These are phyloP conservation scores for Ophiostoma triangulosporum DNA, from an alignment of 2,329 filamentous ascomycete genomes.

Conservation along the genomic window DNA sequence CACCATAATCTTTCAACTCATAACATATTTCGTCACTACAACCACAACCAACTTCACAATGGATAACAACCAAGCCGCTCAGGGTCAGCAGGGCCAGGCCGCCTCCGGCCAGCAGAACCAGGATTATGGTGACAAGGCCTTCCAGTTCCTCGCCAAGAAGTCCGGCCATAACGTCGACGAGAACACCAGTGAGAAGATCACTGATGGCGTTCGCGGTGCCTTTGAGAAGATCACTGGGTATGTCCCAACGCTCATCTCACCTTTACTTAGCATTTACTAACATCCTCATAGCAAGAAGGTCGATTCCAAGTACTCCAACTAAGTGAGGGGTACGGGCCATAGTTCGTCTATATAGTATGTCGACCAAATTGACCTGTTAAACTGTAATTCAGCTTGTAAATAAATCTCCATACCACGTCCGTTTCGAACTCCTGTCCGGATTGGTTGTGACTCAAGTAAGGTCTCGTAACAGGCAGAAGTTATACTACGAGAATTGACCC, in stretches of 20 bases:
- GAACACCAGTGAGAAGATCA: conserved; percentile 21
- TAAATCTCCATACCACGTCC: no score
- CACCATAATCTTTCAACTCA: neutral
- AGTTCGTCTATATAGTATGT: no score
- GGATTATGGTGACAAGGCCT: conserved; percentile 19
- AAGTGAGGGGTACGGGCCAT: neutral
- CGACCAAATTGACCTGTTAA: no score
- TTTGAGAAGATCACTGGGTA: conserved; percentile 29
- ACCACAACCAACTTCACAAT: neutral
- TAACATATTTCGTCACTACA: neutral
- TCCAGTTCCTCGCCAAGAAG: conserved; percentile 17
- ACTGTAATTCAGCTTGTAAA: no score
- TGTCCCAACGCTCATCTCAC: no score
- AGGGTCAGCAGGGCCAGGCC: neutral
- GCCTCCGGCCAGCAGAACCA: conserved; percentile 5
- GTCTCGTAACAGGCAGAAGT: no score
- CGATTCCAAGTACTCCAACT: conserved; percentile 21
- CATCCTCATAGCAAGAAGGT: conserved; percentile 22
- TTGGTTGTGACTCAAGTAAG: no score
- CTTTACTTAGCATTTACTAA: no score
- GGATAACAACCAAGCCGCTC: conserved; percentile 4
- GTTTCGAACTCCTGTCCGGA: no score
- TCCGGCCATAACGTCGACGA: conserved; percentile 15
- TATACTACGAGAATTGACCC: no score
- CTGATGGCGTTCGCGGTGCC: conserved; percentile 19